Conservation (phyloP, 1,139 yeast genomes). For the Yamadazyma jaroonii region DNA sequence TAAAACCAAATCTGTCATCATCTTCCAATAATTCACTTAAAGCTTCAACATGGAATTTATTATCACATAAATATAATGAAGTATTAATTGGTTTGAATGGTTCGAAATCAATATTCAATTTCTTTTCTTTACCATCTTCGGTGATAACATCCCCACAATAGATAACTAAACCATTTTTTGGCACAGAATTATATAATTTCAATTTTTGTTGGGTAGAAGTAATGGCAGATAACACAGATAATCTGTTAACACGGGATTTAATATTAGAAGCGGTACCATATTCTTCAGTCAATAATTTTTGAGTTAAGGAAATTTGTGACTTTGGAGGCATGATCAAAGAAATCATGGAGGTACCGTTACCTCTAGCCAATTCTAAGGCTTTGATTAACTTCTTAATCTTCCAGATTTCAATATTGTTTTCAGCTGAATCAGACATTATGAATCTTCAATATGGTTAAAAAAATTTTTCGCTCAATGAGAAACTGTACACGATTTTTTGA, state of each 20-base stretch:
- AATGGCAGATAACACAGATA: conserved; percentile 92
- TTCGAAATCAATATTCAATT: conserved; percentile 90
- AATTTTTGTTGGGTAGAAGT: conserved; percentile 96
- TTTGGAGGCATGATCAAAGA: conserved; percentile 93
- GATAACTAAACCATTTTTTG: conserved; percentile 89
- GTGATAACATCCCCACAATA: conserved; percentile 98
- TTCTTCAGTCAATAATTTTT: conserved; percentile 95
- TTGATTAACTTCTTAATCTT: conserved; percentile 92
- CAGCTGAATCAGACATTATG: conserved; percentile 48
- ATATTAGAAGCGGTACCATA: conserved; percentile 98
- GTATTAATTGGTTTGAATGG: conserved; percentile 99
- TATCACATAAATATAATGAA: conserved; percentile 91
- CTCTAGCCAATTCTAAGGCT: conserved; percentile 85
- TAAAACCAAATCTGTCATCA: conserved; percentile 95
- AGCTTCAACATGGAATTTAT: conserved; percentile 97
- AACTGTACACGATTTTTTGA: background rate
- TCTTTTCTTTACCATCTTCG: conserved; percentile 95
- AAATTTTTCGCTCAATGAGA: conserved; percentile 3
- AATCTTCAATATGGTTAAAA: conserved; percentile 1
- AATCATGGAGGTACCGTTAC: conserved; percentile 99
- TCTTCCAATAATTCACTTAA: conserved; percentile 89
- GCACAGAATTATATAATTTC: conserved; percentile 84
- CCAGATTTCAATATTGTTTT: conserved; percentile 98
- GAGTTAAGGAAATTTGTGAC: conserved; percentile 85
- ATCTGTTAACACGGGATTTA: conserved; percentile 93